phyloP scores from a whole-genome alignment of 441 rosid genomes.

The Melastoma candidum region DNA sequence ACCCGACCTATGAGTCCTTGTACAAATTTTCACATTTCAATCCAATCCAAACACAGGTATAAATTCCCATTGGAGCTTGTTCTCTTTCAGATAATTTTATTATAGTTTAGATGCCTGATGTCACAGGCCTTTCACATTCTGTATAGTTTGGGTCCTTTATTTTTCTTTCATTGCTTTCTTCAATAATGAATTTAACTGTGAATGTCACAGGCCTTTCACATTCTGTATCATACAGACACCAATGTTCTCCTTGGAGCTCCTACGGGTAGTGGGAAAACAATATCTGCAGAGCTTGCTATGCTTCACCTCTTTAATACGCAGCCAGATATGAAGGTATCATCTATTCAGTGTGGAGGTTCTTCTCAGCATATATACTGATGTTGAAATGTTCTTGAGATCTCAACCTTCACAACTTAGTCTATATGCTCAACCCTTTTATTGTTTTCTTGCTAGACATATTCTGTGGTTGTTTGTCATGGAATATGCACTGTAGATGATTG shows the following conservation, averaged over 20 bases:
- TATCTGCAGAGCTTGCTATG: conserved; percentile 99
- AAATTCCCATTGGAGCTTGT: conserved; percentile 7
- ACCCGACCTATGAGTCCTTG: conserved; percentile 54
- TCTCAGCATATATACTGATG: too few relatives aligned
- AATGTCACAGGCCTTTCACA: conserved; percentile 73
- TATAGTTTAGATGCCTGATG: conserved; percentile 14
- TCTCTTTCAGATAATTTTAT: neutral
- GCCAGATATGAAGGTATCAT: conserved; percentile 90
- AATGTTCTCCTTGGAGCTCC: conserved; percentile 98
- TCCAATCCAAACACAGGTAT: conserved; percentile 98
- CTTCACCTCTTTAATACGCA: conserved; percentile 88
- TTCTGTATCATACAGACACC: conserved; percentile 83
- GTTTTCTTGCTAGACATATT: too few relatives aligned
- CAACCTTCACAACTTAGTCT: too few relatives aligned
- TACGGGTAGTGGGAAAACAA: conserved; percentile 99
- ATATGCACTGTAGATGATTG: too few relatives aligned
- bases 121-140: too few relatives aligned
- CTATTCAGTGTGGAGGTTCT: too few relatives aligned
- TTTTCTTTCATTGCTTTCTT: conserved; percentile 5
- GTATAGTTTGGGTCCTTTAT: conserved; percentile 8
- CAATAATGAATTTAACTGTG: conserved; percentile 22
- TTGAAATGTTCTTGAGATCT: too few relatives aligned
- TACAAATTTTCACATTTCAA: conserved; percentile 97
- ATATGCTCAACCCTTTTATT: too few relatives aligned
- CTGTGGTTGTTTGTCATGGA: too few relatives aligned